Evolutionary conservation across 768 basidiomycete species (phyloP), one percentile per base, ranked within the genome.

Genomic region (Tricholoma matsutake): DNA sequence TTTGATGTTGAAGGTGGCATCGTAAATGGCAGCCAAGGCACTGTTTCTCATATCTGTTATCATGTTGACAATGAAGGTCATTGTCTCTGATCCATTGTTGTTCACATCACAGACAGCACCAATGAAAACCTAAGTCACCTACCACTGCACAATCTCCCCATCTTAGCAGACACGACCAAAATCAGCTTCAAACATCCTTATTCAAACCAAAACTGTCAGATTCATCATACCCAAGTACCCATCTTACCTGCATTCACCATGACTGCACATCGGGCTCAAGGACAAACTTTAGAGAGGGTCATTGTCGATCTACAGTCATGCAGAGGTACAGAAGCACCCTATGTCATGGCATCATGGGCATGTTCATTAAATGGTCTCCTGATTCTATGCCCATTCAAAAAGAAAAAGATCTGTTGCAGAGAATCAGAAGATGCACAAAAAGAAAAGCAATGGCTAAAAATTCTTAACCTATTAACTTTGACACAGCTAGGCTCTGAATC

Each of bases 221-320:
- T 62, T 8, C 37, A 58, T 2, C 66, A 75, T 0, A 69, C 59
- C 0, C 79, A 81, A 59, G 32, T 80, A 0, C 76, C 79, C 0
- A 51, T 81, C 0, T 4, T 68, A 0, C 79, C 78, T 28, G 76
- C 68, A 0, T 80, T 77, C 64, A 72, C 77, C 0, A 72, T 79
- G 60, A 80, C 78, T 1, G 73, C 73, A 0, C 75, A 80, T 54
- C 75, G 76, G 60, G 65, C 76, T 0, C 78, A 81, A 67, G 78
- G 79, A 0, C 71, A 75, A 55, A 75, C 76, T 0, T 34, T 78
- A 34, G 9, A 54, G 0, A 62, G 62, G 5, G 73, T 66, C 0
- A 68, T 78, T n/a, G 61, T 79, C 3, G 77, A 80, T 59, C 20
- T 79, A 0, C 32, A 68, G 18, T 58, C 57, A 13, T 76, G 72